Percentiles rank a stretch among this genome's conserved stretches.
Evolutionary conservation across 441 rosid genomes (phyloP).

Genomic region (Flueggea neowawraea): DNA sequence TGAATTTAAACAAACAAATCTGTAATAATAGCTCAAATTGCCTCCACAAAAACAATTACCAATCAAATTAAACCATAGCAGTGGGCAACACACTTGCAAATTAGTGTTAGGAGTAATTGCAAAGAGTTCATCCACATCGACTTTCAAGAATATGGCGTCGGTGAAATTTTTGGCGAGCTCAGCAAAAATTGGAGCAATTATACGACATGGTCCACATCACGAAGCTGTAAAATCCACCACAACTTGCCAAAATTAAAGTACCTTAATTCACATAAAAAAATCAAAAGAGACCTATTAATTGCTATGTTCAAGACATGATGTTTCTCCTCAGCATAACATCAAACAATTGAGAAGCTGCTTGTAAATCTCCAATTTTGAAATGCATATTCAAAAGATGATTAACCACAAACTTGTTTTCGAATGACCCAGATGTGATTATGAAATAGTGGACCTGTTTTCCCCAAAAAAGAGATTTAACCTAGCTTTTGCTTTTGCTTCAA

Average conservation of each 20-base stretch:
- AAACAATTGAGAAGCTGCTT: conserved; percentile 41
- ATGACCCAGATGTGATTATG: conserved; percentile 60
- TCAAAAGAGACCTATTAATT: conserved; percentile 35
- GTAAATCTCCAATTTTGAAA: conserved; percentile 53
- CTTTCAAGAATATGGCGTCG: conserved; percentile 63
- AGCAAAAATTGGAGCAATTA: conserved; percentile 57
- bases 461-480: conserved; percentile 32
- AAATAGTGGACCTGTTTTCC: conserved; percentile 71
- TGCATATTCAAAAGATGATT: conserved; percentile 77
- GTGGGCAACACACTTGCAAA: too few species aligned
- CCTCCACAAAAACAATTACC: too few species aligned
- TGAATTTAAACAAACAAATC: too few species aligned
- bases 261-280: too few species aligned
- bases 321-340: conserved; percentile 45
- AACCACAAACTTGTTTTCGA: conserved; percentile 50
- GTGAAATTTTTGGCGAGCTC: conserved; percentile 58
- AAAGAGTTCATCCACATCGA: conserved; percentile 70
- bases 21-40: too few species aligned
- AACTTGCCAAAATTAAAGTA: conserved; percentile 29
- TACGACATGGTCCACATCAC: conserved; percentile 80
- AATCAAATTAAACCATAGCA: too few species aligned
- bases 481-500: too few species aligned
- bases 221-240: conserved; percentile 84
- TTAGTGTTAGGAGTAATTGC: conserved; percentile 24
- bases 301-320: conserved; percentile 76